Conservation (phyloP, 352 stramenopile species). For the Pythium periplocum region DNA sequence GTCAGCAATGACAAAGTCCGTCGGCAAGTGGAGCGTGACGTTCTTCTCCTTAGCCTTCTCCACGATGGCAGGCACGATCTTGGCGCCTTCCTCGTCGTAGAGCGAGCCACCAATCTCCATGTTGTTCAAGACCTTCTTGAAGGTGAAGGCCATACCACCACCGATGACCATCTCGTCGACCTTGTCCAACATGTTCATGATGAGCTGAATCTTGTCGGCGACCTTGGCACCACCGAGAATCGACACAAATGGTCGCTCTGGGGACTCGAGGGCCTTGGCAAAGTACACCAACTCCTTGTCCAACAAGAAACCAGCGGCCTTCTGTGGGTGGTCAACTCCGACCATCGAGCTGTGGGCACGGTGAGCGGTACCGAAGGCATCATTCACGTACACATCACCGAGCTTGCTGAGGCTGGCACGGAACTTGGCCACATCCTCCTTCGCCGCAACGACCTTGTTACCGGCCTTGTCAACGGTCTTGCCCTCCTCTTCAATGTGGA, state of each 20-base stretch:
- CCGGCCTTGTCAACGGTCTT: conserved; percentile 78
- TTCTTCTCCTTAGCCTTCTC: conserved; percentile 97
- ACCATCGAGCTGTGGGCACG: conserved; percentile 98
- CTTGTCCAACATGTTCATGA: conserved; percentile 99
- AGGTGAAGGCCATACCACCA: conserved; percentile 99
- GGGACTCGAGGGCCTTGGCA: conserved; percentile 96
- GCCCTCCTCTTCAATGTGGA: conserved; percentile 96
- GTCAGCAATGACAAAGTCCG: conserved; percentile 97
- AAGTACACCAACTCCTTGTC: conserved; percentile 99
- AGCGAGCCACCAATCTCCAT: conserved; percentile 94
- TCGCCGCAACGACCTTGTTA: conserved; percentile 85
- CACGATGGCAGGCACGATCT: conserved; percentile 91
- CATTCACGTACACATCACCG: conserved; percentile 98
- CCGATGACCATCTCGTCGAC: conserved; percentile 98
- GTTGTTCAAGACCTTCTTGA: conserved; percentile 98
- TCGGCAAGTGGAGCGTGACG: conserved; percentile 96
- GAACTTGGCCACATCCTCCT: conserved; percentile 93
- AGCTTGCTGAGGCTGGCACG: conserved; percentile 88
- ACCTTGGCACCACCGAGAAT: conserved; percentile 99
- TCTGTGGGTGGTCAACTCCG: conserved; percentile 89
- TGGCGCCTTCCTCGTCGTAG: conserved; percentile 84
- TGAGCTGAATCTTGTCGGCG: conserved; percentile 99
- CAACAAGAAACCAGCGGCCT: conserved; percentile 94
- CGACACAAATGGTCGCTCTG: conserved; percentile 95
- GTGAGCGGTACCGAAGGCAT: conserved; percentile 99